A percentile compares a stretch with the other conserved stretches of the same genome.
Conservation (phyloP, 2,329 filamentous ascomycete genomes). For the Claviceps pazoutovae region DNA sequence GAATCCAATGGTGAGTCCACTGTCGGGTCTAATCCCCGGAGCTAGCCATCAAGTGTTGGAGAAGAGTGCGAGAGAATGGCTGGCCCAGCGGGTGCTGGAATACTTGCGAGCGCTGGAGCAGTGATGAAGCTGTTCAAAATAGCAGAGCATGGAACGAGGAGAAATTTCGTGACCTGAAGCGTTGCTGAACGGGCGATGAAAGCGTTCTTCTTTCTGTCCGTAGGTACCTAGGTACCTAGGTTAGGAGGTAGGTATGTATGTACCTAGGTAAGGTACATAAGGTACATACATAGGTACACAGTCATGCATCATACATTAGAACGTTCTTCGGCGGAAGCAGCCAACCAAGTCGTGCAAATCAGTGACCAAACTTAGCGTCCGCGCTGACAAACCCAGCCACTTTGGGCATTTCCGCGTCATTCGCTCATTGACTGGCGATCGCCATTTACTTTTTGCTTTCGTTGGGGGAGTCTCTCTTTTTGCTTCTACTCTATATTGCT, state of each 20-base stretch:
- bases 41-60: constrained; percentile 37
- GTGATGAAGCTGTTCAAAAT: not conserved
- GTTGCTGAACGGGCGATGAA: not conserved
- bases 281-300: no score
- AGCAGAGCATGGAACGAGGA: not conserved
- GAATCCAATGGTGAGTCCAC: constrained; percentile 30
- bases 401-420: not conserved
- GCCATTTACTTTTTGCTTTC: not conserved
- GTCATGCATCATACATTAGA: not conserved
- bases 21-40: constrained; percentile 39
- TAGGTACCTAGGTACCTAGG: no score
- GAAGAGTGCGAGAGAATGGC: constrained; percentile 32
- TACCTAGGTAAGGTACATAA: no score
- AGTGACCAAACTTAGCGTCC: constrained; percentile 3
- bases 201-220: no score
- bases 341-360: not conserved
- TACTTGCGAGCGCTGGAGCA: constrained; percentile 26
- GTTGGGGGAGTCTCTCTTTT: not conserved
- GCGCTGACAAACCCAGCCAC: constrained; percentile 7
- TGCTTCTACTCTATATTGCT: not conserved
- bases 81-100: constrained; percentile 30
- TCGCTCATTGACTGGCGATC: not conserved
- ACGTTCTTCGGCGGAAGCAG: not conserved
- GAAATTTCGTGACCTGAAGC: not conserved
- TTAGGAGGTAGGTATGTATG: no score